A percentile compares a stretch with the other conserved stretches of the same genome.
Evolutionary conservation across 306 rosid genomes (phyloP).

Genomic region (Bauhinia variegata): DNA sequence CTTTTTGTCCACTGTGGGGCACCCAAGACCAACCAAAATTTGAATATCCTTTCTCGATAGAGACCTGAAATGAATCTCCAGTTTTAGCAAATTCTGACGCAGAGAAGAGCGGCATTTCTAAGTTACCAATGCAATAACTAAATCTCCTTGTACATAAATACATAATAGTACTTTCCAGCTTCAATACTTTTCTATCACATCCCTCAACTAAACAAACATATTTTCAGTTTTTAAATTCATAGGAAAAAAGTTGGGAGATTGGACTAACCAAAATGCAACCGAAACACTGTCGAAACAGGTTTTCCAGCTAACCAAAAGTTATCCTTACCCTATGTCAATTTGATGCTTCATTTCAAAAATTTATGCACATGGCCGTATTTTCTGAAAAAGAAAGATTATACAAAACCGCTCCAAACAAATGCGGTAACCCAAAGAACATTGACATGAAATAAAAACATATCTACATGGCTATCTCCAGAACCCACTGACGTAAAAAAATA

Average conservation of each 20-base stretch:
- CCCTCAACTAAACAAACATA: not conserved
- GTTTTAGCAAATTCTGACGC: constrained; percentile 40
- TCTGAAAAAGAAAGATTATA: not conserved
- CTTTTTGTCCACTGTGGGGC: constrained; percentile 81
- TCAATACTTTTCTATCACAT: not conserved
- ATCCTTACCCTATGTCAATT: too few relatives aligned
- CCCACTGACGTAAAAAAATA: too few relatives aligned
- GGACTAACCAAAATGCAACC: not conserved
- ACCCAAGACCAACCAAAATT: constrained; percentile 88
- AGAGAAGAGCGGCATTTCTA: constrained; percentile 1
- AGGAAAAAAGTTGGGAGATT: not conserved
- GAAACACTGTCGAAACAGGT: not conserved
- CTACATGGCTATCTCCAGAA: not conserved
- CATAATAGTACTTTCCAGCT: constrained; percentile 16
- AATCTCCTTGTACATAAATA: not conserved
- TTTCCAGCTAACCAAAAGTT: too few relatives aligned
- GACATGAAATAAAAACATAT: not conserved
- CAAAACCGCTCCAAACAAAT: not conserved
- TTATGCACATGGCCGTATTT: not conserved
- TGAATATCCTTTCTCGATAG: constrained; percentile 85
- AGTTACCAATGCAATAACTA: constrained; percentile 1
- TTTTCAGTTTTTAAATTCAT: not conserved
- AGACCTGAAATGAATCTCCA: constrained; percentile 69
- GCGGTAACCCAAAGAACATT: not conserved
- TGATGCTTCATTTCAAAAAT: too few relatives aligned